A percentile compares a stretch with the other conserved stretches of the same genome.
phyloP scores from a whole-genome alignment of 2,329 filamentous ascomycete genomes.

The Stagonosporopsis vannaccii region DNA sequence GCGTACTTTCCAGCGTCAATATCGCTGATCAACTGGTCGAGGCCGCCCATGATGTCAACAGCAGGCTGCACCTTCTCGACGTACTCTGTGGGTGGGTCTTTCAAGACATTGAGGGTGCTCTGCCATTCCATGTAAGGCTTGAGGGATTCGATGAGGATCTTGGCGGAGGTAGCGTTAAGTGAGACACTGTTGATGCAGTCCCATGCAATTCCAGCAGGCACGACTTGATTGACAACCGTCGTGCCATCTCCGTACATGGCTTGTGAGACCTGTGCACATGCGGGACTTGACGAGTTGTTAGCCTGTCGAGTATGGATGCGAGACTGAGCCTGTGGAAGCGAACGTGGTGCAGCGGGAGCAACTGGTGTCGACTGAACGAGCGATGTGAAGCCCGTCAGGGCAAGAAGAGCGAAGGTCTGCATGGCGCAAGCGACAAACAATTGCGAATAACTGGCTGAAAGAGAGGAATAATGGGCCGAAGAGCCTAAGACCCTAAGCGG shows the following conservation, averaged over 20 bases:
- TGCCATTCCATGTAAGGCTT: conserved; percentile 57
- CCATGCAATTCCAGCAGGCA: conserved; percentile 55
- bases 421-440: conserved; percentile 25
- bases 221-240: conserved; percentile 25
- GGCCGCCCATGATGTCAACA: conserved; percentile 53
- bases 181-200: conserved; percentile 56
- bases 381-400: conserved; percentile 32
- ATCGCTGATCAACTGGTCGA: conserved; percentile 50
- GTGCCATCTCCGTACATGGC: conserved; percentile 35
- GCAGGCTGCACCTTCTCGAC: conserved; percentile 54
- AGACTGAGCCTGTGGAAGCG: conserved; percentile 22
- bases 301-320: conserved; percentile 32
- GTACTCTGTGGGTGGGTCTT: conserved; percentile 56
- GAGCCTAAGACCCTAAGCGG: conserved; percentile 14
- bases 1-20: conserved; percentile 47
- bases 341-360: conserved; percentile 19
- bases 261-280: conserved; percentile 45
- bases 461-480: conserved; percentile 8
- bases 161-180: conserved; percentile 52
- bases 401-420: conserved; percentile 29
- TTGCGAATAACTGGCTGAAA: conserved; percentile 6
- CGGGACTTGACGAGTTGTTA: conserved; percentile 30
- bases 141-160: conserved; percentile 49
- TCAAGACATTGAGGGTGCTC: conserved; percentile 53
- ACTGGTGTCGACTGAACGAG: conserved; percentile 37